Evolutionary conservation across 768 basidiomycete genomes (phyloP), one percentile per base, ranked within the genome.

Genomic region (Lactifluus subvellereus): DNA sequence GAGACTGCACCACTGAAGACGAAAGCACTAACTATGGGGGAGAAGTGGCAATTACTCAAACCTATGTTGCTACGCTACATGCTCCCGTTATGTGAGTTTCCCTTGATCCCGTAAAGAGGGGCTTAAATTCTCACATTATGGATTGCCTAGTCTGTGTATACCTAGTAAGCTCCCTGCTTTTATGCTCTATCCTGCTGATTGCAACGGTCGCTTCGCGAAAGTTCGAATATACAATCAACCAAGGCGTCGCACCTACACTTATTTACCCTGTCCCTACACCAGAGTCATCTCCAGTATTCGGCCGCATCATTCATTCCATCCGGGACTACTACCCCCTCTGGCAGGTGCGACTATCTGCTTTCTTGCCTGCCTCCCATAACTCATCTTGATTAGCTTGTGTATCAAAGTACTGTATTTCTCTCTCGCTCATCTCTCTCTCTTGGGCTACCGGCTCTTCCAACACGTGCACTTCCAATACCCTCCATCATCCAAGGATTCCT

Each of bases 271-370:
- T 96, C 11, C 94, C 95, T 0, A 79, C 82, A 0, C 71, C 78
- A 1, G 81, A 83, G 7, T 75, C 76, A 5, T 78, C 87, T 64
- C 80, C 84, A 59, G 54, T 92, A 13, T 78, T 96, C 54, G 83
- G 86, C 70, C 83, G 80, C 70, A 80, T 98, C 62, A 91, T 98
- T 60, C 85, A 90, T 69, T 86, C 84, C 1, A 79, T 94, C 20
- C 81, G 93, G 42, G 96, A 98, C 71, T 98, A 94, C 72, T 98
- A 98, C 74, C 94, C 94, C 1, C 81, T 96, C 45, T 97, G 94
- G 91, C 91, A 93, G 86, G 90, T 88, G 64, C 30, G 79, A 62
- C 68, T 67, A 6, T 70, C 65, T 66, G 64, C 52, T 61, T 61
- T 20, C 5, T 53, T 43, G 38, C 32, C 32, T 60, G n/a, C 50